Conservation (phyloP, 23 red algal species). For the Gracilaria caudata region DNA sequence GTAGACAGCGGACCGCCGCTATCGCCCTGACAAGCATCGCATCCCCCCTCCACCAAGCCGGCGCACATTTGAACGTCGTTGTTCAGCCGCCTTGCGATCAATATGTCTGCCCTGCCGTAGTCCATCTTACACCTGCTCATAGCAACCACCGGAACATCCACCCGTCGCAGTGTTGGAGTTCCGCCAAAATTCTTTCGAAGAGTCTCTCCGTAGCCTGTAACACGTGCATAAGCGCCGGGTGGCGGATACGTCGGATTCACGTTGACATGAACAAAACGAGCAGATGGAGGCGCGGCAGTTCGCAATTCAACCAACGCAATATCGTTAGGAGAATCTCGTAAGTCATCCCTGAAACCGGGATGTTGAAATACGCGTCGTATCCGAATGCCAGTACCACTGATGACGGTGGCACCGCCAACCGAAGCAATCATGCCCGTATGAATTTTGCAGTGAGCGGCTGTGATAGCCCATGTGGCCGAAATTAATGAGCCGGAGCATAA, state of each 20-base stretch:
- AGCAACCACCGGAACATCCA: conserved; percentile 59
- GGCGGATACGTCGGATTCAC: conserved; percentile 25
- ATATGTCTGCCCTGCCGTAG: neutral
- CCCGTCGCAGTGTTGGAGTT: neutral
- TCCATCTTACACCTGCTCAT: conserved; percentile 32
- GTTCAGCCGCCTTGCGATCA: conserved; percentile 8
- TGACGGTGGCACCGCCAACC: conserved; percentile 3
- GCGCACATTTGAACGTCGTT: conserved; percentile 60
- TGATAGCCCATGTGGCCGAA: conserved; percentile 48
- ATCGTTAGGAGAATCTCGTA: conserved; percentile 39
- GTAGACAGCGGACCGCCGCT: conserved; percentile 59
- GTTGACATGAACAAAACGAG: conserved; percentile 50
- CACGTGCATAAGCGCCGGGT: conserved; percentile 19
- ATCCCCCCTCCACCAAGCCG: conserved; percentile 48
- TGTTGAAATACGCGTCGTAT: conserved; percentile 24
- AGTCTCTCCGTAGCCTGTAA: conserved; percentile 42
- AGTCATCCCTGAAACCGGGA: neutral
- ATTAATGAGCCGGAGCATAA: conserved; percentile 65
- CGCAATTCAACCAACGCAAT: conserved; percentile 42
- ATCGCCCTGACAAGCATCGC: conserved; percentile 73
- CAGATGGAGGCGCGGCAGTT: neutral
- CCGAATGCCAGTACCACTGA: neutral
- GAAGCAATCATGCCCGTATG: conserved; percentile 7
- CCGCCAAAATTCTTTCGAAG: neutral
- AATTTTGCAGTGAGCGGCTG: conserved; percentile 69